Evolutionary conservation across 352 stramenopile species (phyloP), one percentile per base, ranked within the genome.

Genomic region (Pythium graminicola): DNA sequence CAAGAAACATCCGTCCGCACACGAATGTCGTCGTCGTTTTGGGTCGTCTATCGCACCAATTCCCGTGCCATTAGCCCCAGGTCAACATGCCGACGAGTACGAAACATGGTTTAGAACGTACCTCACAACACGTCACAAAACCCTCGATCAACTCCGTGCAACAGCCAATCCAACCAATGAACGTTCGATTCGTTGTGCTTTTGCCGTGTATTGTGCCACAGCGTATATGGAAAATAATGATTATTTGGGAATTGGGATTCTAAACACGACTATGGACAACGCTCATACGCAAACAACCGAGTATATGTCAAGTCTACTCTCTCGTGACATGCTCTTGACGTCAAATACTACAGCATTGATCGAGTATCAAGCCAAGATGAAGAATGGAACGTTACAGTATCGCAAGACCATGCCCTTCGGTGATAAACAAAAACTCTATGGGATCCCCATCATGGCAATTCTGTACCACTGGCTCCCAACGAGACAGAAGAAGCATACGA

Each of bases 401-500:
- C 13, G 7, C 29, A 35, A 13, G 7, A 13, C 13, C 7, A 35
- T 35, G 29, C 7, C 7, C 7, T 7, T 13, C 7, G 22, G n/a
- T 7, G 28, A 55, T 27, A 50, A 49, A 6, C 29, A 29, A 10
- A 11, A 11, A 14, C 23, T 6, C 13, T 49, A 45, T 38, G 46
- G 36, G 22, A 33, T 47, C 14, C 26, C 54, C 3, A 19, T 51
- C 14, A 13, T 38, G 0, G 45, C 54, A 2, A 56, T 62, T 26
- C 29, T 29, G 41, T 56, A n/a, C 54, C 54, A 5, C 39, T 56
- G 2, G 33, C 29, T 17, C 29, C 4, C 0, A 10, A 32, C n/a
- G 46, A 62, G 38, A 51, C 45, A 2, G 35, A 13, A 16, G 33
- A 42, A 39, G 9, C 11, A 14, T 55, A 50, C 23, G 36, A 56